Evolutionary conservation across 768 basidiomycete species (phyloP), one percentile per base, ranked within the genome.

Genomic region (Phaffia tasmanica): DNA sequence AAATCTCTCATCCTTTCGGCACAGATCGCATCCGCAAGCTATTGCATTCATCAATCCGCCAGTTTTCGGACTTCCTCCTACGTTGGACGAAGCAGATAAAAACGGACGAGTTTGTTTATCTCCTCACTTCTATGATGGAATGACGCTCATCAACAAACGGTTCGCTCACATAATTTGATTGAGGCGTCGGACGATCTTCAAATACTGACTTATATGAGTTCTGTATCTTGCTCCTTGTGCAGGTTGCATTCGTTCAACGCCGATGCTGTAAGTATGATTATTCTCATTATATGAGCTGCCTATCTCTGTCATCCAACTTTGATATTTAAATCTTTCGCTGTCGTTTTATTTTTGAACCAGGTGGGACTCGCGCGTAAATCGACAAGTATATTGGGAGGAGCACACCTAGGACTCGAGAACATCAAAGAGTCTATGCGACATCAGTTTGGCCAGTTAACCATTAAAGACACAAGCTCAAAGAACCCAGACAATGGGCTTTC

Each of bases 11-110:
- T 21, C 21, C 35, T 59, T 32, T 42, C 32, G 19, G 16, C 29
- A 32, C 21, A 21, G 35, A 27, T 27, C 58, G 32, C 75, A 76
- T 54, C 70, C 72, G 18, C 70, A 74, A 69, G 70, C 74, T 0
- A 75, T 76, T 66, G 71, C 70, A 35, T 76, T 75, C 65, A 69
- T 75, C 57, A 74, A 76, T 62, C 68, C 73, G 1, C 73, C 74
- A 0, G 75, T 76, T 1, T 71, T 76, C 58, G 66, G 70, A n/a
- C 54, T 42, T 15, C 74, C 74, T 0, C 75, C 75, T 0, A 56
- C 55, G 25, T 50, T 76, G 8, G 72, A 70, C 3, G 62, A 73
- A 46, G 69, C 63, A 19, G 63, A 72, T 57, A 67, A 74, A 21
- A 58, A 65, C 25, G 69, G 65, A 1, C 62, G 75, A 51, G 71